Evolutionary conservation across 495 filamentous ascomycete species (phyloP), one percentile per base, ranked within the genome.

Genomic region (Aeminium ludgeri): DNA sequence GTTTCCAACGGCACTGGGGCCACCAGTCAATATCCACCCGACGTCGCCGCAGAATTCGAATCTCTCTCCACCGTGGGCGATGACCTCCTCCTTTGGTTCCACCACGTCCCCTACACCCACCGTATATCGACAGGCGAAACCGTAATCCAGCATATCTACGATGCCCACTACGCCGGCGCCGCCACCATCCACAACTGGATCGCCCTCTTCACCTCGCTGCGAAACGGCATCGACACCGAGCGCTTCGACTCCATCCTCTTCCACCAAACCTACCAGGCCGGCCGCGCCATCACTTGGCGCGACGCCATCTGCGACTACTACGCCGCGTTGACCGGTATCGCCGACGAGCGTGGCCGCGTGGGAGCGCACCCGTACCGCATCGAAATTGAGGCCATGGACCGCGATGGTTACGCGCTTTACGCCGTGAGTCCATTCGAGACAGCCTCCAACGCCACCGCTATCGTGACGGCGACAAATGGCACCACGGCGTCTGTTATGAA

Each of bases 81-180:
- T 81, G 1, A 68, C 69, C 0, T 43, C 51, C 0, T 54, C 55
- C 54, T 81, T 64, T 44, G 78, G 78, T 83, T 83, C 60, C 78
- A 83, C 52, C 78, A 83, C 52, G 76, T 83, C 0, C 63, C 65
- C 15, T 83, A 82, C 36, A 81, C 73, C 0, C 68, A 80, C 32
- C 57, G 52, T 16, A 67, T 82, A 10, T 61, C 76, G 34, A 73
- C 65, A 3, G 73, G 74, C 6, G 72, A 78, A 55, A 77, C 74
- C 0, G 74, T 82, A 1, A 80, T 82, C 37, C 76, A 82, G 55
- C 74, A 82, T 51, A 78, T 82, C 51, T 82, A 81, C 52, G 70
- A 82, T 45, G 73, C 73, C 19, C 68, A 82, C 55, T 80, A 82
- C 57, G 57, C 45, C n/a, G 76, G 78, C n/a, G 66, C 69, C 13